Conservation (phyloP, 2,329 filamentous ascomycete genomes). For the Penicillium sp. region DNA sequence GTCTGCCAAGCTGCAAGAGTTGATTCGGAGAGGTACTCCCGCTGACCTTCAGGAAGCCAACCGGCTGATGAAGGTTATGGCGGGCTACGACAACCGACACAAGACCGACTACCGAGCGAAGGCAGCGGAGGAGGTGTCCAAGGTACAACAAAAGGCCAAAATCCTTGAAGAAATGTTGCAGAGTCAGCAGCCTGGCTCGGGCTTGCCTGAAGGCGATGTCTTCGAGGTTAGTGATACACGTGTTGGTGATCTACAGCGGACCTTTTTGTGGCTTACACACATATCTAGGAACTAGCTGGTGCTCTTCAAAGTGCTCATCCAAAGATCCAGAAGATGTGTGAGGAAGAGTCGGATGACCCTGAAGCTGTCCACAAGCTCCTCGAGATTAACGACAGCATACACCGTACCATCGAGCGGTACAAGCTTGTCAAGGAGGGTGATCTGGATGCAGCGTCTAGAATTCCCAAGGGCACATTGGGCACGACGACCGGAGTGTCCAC, state of each 20-base stretch:
- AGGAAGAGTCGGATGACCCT: conserved; percentile 94
- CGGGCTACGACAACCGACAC: conserved; percentile 87
- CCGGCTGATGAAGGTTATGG: conserved; percentile 98
- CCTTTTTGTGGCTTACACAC: no score
- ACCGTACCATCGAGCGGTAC: conserved; percentile 91
- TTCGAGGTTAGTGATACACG: conserved; percentile 45
- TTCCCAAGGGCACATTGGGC: conserved; percentile 74
- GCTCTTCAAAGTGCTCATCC: conserved; percentile 90
- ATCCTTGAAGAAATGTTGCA: conserved; percentile 90
- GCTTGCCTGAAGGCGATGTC: conserved; percentile 65
- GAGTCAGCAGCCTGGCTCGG: conserved; percentile 74
- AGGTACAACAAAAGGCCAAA: conserved; percentile 91
- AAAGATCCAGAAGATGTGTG: conserved; percentile 99
- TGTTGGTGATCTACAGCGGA: no score
- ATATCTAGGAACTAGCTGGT: conserved; percentile 66
- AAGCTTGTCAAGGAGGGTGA: conserved; percentile 96
- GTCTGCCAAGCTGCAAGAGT: conserved; percentile 94
- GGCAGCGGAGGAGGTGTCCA: conserved; percentile 88
- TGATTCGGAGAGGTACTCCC: conserved; percentile 86
- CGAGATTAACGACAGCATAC: conserved; percentile 98
- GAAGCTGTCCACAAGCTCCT: conserved; percentile 93
- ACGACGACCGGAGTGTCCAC: conserved; percentile 62
- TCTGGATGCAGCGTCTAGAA: conserved; percentile 72
- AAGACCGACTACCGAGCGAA: conserved; percentile 98
- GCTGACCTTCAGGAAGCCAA: conserved; percentile 96